phyloP scores from a whole-genome alignment of 129 eudicot species.

The Glebionis coronaria region DNA sequence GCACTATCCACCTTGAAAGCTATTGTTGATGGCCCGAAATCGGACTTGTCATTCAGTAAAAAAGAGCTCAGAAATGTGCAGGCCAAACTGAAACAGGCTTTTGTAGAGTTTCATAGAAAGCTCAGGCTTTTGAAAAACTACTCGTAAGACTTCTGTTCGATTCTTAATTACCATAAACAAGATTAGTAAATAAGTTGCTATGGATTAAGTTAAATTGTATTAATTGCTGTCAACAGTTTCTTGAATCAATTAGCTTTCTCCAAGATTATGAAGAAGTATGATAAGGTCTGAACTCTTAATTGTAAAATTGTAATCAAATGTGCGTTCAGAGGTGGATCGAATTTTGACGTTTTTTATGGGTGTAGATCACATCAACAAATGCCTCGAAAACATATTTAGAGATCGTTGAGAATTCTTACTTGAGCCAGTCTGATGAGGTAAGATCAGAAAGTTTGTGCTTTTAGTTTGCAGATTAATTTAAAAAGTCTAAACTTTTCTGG shows the following conservation, averaged over 20 bases:
- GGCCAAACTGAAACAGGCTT: slow-evolving; percentile 49
- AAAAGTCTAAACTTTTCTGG: background rate
- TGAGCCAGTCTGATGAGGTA: slow-evolving; percentile 68
- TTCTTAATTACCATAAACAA: background rate
- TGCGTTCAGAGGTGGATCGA: background rate
- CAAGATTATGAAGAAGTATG: slow-evolving; percentile 78
- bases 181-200: background rate
- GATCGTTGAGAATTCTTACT: slow-evolving; percentile 63
- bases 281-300: slow-evolving; percentile 42
- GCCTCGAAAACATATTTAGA: slow-evolving; percentile 56
- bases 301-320: background rate
- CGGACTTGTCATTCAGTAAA: slow-evolving; percentile 41
- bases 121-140: slow-evolving; percentile 59
- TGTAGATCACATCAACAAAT: slow-evolving; percentile 60
- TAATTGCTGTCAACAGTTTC: slow-evolving; percentile 36
- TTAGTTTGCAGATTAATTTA: slow-evolving; percentile 6
- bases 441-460: background rate
- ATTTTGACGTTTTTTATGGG: slow-evolving; percentile 10
- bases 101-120: slow-evolving; percentile 51
- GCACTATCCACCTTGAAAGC: slow-evolving; percentile 46
- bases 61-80: slow-evolving; percentile 42
- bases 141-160: slow-evolving; percentile 34
- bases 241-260: slow-evolving; percentile 66
- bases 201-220: background rate
- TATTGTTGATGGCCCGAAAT: slow-evolving; percentile 34